These are phyloP conservation scores for Kodamaea kakaduensis DNA, from an alignment of 805 yeast species.

Conservation along the genomic window DNA sequence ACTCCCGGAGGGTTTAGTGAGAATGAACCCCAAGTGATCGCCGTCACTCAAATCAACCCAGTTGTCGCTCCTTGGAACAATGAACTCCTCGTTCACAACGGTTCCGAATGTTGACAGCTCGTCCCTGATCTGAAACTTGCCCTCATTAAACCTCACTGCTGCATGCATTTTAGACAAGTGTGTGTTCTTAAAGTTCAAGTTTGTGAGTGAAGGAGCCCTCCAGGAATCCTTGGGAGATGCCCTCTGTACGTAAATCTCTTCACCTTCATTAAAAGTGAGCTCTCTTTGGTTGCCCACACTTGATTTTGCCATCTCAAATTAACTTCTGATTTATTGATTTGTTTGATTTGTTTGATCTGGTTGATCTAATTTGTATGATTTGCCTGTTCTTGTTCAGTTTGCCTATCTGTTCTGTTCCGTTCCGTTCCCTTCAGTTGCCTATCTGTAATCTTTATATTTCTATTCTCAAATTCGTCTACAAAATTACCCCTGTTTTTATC, in stretches of 20 bases:
- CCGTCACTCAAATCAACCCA: conserved; percentile 18
- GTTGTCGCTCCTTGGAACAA: conserved; percentile 17
- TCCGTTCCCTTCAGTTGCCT: too few species aligned
- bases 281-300: conserved; percentile 9
- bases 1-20: conserved; percentile 26
- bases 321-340: too few species aligned
- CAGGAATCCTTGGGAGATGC: conserved; percentile 28
- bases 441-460: too few species aligned
- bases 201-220: conserved; percentile 24
- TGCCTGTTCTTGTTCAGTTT: too few species aligned
- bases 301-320: too few species aligned
- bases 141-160: conserved; percentile 16
- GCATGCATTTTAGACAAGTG: conserved; percentile 41
- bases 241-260: conserved; percentile 20
- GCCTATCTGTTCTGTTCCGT: too few species aligned
- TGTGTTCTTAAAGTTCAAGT: conserved; percentile 29
- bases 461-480: too few species aligned
- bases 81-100: conserved; percentile 23
- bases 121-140: conserved; percentile 26
- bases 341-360: too few species aligned
- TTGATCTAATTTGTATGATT: too few species aligned
- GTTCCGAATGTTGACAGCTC: conserved; percentile 38
- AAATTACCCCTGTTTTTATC: too few species aligned
- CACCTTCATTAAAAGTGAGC: conserved; percentile 13
- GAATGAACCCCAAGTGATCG: conserved; percentile 34